Conservation (phyloP, 306 rosid genomes). For the Fragaria nilgerrensis region DNA sequence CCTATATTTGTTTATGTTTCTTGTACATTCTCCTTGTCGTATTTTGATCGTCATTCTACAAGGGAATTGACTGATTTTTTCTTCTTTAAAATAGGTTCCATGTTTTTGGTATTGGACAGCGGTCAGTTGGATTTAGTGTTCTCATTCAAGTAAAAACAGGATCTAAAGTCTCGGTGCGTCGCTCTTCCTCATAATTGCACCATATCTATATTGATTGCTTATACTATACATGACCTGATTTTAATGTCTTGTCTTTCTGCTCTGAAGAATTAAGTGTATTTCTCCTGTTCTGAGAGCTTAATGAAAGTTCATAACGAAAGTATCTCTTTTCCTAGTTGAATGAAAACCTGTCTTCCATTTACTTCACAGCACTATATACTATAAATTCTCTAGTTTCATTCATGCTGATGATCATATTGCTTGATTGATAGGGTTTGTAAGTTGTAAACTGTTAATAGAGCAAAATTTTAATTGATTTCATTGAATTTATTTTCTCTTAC, state of each 20-base stretch:
- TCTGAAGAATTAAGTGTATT: not conserved
- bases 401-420: too few species aligned
- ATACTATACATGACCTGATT: too few species aligned
- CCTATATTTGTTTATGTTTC: not conserved
- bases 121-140: conserved; percentile 76
- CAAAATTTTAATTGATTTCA: not conserved
- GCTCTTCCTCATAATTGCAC: not conserved
- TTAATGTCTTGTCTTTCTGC: not conserved
- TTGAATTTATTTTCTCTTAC: not conserved
- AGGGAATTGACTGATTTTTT: not conserved
- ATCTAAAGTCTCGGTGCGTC: conserved; percentile 68
- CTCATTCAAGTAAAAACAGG: conserved; percentile 83
- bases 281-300: not conserved
- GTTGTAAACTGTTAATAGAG: too few species aligned
- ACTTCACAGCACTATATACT: not conserved
- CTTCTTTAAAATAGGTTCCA: conserved; percentile 63
- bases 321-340: too few species aligned
- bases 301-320: not conserved
- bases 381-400: too few species aligned
- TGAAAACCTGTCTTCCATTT: not conserved
- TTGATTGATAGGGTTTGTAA: too few species aligned
- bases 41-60: not conserved
- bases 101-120: conserved; percentile 80
- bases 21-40: not conserved
- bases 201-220: not conserved